Conservation (phyloP, 176 grass and related monocot species). For the Dactylis glomerata region DNA sequence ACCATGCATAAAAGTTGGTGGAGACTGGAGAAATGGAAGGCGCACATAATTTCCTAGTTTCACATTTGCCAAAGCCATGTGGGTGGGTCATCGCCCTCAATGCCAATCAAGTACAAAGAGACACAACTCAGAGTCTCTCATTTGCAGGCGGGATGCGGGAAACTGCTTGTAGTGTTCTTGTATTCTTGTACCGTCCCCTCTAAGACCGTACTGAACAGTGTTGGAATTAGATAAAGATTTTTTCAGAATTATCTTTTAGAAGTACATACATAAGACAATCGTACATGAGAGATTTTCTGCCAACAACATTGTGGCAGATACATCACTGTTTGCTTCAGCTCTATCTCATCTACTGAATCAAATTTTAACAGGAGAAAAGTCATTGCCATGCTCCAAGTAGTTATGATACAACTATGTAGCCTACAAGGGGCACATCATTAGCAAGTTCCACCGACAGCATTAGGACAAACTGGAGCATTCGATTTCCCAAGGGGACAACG, state of each 20-base stretch:
- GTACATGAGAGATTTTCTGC: background rate
- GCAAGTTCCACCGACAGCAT: background rate
- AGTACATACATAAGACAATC: background rate
- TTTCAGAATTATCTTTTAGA: too few species aligned
- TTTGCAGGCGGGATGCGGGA: too few species aligned
- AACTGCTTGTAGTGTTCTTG: too few species aligned
- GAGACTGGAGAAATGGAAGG: background rate
- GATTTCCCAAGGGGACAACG: background rate
- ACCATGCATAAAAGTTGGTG: too few species aligned
- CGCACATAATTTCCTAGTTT: background rate
- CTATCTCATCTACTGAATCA: background rate
- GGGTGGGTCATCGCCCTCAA: background rate
- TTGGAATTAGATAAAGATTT: too few species aligned
- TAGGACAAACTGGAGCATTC: background rate
- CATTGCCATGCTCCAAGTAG: background rate
- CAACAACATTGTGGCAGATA: background rate
- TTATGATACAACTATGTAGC: background rate
- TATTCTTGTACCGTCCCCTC: too few species aligned
- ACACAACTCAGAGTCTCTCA: background rate
- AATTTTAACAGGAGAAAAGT: background rate
- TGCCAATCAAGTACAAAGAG: background rate
- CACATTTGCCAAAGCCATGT: background rate
- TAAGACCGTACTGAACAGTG: too few species aligned
- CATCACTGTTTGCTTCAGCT: background rate
- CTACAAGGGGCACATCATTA: conserved; percentile 21